These are phyloP conservation scores for Venturia asperata DNA, from an alignment of 2,329 filamentous ascomycete genomes.

Conservation along the genomic window DNA sequence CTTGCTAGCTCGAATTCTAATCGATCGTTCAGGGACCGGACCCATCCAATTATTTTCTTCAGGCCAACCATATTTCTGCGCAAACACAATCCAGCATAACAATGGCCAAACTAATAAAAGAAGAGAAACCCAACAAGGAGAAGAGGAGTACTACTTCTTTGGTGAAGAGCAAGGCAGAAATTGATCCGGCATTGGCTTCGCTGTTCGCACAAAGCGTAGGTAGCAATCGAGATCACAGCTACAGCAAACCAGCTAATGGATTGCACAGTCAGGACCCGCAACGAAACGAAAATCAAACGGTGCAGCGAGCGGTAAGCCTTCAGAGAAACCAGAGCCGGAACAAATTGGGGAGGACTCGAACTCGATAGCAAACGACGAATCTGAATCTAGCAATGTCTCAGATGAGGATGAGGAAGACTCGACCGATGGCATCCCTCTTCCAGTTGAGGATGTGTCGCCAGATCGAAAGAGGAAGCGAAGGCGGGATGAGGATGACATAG, in stretches of 20 bases:
- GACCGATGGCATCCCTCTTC: constrained; percentile 27
- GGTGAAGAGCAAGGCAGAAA: constrained; percentile 31
- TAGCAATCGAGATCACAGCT: background rate
- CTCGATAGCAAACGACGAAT: constrained; percentile 32
- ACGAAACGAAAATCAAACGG: background rate
- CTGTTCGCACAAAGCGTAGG: constrained; percentile 40
- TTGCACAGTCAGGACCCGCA: constrained; percentile 10
- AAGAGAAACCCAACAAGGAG: constrained; percentile 14
- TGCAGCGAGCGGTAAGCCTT: background rate
- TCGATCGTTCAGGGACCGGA: background rate
- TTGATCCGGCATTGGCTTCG: constrained; percentile 41
- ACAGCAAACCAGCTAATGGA: constrained; percentile 2
- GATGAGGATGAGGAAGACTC: constrained; percentile 27
- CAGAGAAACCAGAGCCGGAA: background rate
- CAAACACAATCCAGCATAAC: constrained; percentile 15
- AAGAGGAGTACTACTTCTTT: constrained; percentile 23
- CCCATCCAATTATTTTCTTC: constrained; percentile 3
- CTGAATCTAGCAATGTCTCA: constrained; percentile 24
- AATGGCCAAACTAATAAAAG: constrained; percentile 28
- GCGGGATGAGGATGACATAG: constrained; percentile 59
- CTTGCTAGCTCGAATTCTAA: background rate
- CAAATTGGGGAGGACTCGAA: constrained; percentile 17
- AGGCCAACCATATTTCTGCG: constrained; percentile 6
- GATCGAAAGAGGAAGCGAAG: constrained; percentile 44
- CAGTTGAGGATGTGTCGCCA: constrained; percentile 24